Evolutionary conservation across 805 yeast genomes (phyloP).

Genomic region (Myxozyma neglecta): DNA sequence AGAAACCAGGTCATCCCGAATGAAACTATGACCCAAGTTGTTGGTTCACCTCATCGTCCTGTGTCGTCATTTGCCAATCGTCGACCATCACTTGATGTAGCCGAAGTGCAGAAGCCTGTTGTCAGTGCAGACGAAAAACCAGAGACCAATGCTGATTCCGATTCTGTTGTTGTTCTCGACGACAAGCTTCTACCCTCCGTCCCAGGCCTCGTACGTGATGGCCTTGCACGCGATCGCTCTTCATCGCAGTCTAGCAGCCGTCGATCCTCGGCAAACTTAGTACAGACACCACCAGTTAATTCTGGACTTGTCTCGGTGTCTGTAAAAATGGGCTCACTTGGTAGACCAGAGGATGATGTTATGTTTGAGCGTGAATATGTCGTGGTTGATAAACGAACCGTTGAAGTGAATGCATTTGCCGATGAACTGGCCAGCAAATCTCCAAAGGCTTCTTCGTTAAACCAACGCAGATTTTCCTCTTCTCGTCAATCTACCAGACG

Average conservation of each 20-base stretch:
- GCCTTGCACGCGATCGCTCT: slow-evolving; percentile 1
- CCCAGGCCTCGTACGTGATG: background rate
- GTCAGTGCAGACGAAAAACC: background rate
- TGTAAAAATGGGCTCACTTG: background rate
- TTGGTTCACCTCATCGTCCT: slow-evolving; percentile 8
- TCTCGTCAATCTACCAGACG: slow-evolving; percentile 11
- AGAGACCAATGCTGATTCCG: background rate
- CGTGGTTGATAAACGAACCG: slow-evolving; percentile 90
- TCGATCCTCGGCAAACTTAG: background rate
- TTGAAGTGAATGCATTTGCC: slow-evolving; percentile 92
- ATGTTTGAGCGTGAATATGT: slow-evolving; percentile 79
- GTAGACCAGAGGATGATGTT: slow-evolving; percentile 30
- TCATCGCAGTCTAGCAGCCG: slow-evolving; percentile 7
- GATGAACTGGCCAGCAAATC: slow-evolving; percentile 67
- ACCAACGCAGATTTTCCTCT: slow-evolving; percentile 20
- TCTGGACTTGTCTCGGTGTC: background rate
- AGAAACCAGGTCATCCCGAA: background rate
- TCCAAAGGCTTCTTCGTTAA: slow-evolving; percentile 13
- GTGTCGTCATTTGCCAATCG: slow-evolving; percentile 18
- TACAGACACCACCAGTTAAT: background rate
- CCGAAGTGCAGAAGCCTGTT: background rate
- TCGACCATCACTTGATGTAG: slow-evolving; percentile 6
- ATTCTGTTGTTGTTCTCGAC: background rate
- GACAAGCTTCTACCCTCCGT: background rate
- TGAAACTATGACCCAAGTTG: background rate